A percentile compares a stretch with the other conserved stretches of the same genome.
These are phyloP conservation scores for Pseudogymnoascus sp. DNA, from an alignment of 2,329 filamentous ascomycete genomes.

Conservation along the genomic window DNA sequence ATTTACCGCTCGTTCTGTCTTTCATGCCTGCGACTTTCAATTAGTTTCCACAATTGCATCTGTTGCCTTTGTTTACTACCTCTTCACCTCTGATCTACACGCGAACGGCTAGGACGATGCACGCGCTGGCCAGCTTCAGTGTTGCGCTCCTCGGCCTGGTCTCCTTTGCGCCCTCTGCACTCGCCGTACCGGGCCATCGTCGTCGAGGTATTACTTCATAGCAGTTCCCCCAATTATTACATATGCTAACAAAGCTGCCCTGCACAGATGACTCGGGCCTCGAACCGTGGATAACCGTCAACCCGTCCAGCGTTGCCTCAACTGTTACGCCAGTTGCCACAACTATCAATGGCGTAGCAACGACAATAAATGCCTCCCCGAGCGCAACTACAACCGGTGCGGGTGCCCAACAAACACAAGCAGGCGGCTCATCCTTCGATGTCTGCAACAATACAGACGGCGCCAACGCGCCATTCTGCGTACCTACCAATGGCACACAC, in stretches of 20 bases:
- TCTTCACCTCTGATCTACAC: background rate
- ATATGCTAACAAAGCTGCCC: background rate
- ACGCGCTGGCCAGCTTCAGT: background rate
- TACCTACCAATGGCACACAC: conserved; percentile 22
- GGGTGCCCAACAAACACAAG: conserved; percentile 13
- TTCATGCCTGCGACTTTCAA: background rate
- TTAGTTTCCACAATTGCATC: background rate
- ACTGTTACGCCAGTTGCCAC: conserved; percentile 22
- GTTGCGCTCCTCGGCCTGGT: background rate
- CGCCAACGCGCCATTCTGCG: conserved; percentile 24
- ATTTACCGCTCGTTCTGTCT: background rate
- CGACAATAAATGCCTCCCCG: conserved; percentile 14
- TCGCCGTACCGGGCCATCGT: background rate
- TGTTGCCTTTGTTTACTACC: background rate
- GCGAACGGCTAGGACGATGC: background rate
- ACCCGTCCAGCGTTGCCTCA: conserved; percentile 11
- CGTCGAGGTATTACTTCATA: background rate
- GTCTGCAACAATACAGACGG: conserved; percentile 23
- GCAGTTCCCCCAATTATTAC: background rate
- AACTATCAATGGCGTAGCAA: conserved; percentile 19
- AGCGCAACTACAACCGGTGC: conserved; percentile 13
- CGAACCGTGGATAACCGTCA: conserved; percentile 22
- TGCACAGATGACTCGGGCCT: conserved; percentile 11
- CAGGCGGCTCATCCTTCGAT: conserved; percentile 22
- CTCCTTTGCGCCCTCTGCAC: background rate